These are phyloP conservation scores for Colletotrichum simmondsii DNA, from an alignment of 2,329 filamentous ascomycete species.

Conservation along the genomic window DNA sequence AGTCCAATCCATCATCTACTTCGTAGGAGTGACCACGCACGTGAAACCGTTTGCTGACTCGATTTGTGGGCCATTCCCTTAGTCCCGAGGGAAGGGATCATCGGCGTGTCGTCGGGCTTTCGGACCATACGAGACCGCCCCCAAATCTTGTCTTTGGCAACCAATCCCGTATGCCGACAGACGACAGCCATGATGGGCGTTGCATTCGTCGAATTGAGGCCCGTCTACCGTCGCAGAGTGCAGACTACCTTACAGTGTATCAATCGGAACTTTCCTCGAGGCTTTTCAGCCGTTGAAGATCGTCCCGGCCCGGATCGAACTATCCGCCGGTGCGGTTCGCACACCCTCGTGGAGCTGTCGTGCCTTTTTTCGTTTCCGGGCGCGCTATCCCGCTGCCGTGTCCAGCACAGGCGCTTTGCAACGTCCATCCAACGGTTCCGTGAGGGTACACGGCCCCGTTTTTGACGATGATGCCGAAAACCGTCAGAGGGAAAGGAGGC, in stretches of 20 bases:
- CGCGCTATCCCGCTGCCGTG: background rate
- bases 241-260: background rate
- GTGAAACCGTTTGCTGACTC: slow-evolving; percentile 32
- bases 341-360: background rate
- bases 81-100: slow-evolving; percentile 12
- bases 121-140: slow-evolving; percentile 9
- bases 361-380: background rate
- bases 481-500: background rate
- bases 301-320: background rate
- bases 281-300: background rate
- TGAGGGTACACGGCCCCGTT: background rate
- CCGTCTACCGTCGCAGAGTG: background rate
- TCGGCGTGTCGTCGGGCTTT: slow-evolving; percentile 15
- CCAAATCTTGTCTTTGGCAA: background rate
- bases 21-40: slow-evolving; percentile 3
- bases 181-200: background rate
- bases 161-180: background rate
- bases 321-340: background rate
- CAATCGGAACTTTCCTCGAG: background rate
- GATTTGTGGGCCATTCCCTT: slow-evolving; percentile 13
- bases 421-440: background rate
- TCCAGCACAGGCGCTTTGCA: background rate
- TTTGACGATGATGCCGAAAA: slow-evolving; percentile 13
- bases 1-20: background rate
- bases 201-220: background rate